phyloP scores from a whole-genome alignment of 495 filamentous ascomycete genomes.

The Hypoxylon cercidicola region DNA sequence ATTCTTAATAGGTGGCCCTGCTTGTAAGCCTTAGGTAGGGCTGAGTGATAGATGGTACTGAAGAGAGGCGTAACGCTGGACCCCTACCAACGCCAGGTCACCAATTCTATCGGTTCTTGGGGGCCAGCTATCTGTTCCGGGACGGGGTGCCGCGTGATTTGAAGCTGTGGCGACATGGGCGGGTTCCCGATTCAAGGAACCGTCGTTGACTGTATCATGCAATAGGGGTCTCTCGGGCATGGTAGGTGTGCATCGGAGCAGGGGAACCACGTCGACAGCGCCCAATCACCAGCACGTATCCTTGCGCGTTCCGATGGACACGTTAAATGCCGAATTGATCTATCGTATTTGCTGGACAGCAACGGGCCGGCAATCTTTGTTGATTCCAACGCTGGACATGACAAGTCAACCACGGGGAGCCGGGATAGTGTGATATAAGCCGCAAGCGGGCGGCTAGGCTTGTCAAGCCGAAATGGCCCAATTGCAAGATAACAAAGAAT shows the following conservation, averaged over 20 bases:
- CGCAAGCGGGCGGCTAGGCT: constrained; percentile 16
- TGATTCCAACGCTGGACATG: constrained; percentile 18
- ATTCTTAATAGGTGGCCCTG: constrained; percentile 22
- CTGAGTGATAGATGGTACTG: constrained; percentile 25
- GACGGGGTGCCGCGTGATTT: constrained; percentile 28
- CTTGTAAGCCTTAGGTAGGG: constrained; percentile 21
- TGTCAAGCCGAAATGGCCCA: constrained; percentile 26
- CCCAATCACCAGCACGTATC: constrained; percentile 14
- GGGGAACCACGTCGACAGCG: constrained; percentile 6
- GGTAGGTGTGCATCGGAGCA: constrained; percentile 21
- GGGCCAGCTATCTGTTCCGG: neutral
- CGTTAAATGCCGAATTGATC: constrained; percentile 30
- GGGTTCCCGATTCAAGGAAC: constrained; percentile 29
- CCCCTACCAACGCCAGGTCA: constrained; percentile 20
- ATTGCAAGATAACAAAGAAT: constrained; percentile 10
- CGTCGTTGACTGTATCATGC: constrained; percentile 21
- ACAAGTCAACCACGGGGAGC: constrained; percentile 37
- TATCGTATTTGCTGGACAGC: constrained; percentile 28
- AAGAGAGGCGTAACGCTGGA: constrained; percentile 26
- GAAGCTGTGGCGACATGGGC: constrained; percentile 9
- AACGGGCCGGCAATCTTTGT: constrained; percentile 33
- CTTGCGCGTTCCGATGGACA: constrained; percentile 25
- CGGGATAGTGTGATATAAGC: constrained; percentile 29
- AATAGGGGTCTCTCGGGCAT: constrained; percentile 30
- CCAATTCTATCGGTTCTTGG: constrained; percentile 1